Percentiles rank a stretch among this genome's conserved stretches.
phyloP scores from a whole-genome alignment of 2,329 filamentous ascomycete species.

The Claviceps sp. region DNA sequence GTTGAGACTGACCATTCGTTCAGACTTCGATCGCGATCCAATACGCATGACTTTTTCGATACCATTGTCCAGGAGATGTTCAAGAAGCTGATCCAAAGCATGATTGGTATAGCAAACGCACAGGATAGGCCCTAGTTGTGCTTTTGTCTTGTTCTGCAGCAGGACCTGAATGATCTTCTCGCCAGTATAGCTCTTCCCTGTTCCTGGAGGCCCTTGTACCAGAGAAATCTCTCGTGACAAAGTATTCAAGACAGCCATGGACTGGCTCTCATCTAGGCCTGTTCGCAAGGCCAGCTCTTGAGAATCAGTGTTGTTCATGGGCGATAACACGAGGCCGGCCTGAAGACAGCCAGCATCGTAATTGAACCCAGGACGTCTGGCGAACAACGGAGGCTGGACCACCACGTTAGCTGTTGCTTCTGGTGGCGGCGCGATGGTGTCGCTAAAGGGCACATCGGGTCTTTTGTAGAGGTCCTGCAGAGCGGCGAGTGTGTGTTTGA shows the following conservation, averaged over 20 bases:
- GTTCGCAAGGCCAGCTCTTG: slow-evolving; percentile 20
- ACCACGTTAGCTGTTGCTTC: slow-evolving; percentile 9
- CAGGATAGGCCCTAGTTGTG: slow-evolving; percentile 36
- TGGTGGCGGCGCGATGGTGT: slow-evolving; percentile 27
- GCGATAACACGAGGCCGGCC: slow-evolving; percentile 12
- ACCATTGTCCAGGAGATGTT: slow-evolving; percentile 38
- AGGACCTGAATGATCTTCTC: slow-evolving; percentile 44
- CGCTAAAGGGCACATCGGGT: slow-evolving; percentile 33
- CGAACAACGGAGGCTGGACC: slow-evolving; percentile 37
- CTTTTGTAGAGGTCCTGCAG: slow-evolving; percentile 37
- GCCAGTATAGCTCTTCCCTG: slow-evolving; percentile 52
- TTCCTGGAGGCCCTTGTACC: slow-evolving; percentile 59
- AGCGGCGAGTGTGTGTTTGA: slow-evolving; percentile 40
- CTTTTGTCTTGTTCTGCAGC: slow-evolving; percentile 26
- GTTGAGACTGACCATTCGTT: slow-evolving; percentile 35
- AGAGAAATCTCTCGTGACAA: slow-evolving; percentile 40
- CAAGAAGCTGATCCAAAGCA: slow-evolving; percentile 42
- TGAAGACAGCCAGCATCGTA: slow-evolving; percentile 30
- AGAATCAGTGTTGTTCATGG: slow-evolving; percentile 8
- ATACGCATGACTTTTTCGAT: slow-evolving; percentile 45
- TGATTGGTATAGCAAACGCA: slow-evolving; percentile 37
- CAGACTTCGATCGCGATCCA: slow-evolving; percentile 43
- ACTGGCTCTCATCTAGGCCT: slow-evolving; percentile 38
- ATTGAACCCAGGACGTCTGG: slow-evolving; percentile 30
- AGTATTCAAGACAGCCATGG: slow-evolving; percentile 36